Base-by-base conservation (phyloP, 2,329 filamentous ascomycete species). In the Verticillium dahliae region DNA sequence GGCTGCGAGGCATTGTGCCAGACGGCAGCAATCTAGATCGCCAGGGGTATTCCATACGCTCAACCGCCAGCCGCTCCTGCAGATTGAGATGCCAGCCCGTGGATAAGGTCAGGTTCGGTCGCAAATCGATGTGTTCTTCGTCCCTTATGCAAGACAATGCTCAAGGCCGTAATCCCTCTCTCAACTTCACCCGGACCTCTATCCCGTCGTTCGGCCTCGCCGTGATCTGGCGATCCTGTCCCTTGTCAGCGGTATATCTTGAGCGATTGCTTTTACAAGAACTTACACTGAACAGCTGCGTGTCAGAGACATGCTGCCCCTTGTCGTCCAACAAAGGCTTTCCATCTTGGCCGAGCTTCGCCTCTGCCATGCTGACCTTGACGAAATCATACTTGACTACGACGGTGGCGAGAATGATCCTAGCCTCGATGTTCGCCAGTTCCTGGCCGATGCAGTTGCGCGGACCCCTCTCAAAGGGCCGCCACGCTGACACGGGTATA, bases 391-490 rank as follows among this genome's bases (percentile, higher is more conserved):
- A 67, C 31, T 57, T 61, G 27, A 65, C 58, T 18, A 65, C 65
- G 1, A 63, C 63, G 22, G 61, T 61, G 31, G 66, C 79, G 37
- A 86, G 68, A 11, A 82, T 78, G 14, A 81, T 73, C 62, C 78
- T 79, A 13, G 81, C 67, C 70, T 86, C 83, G n/a, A 84, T 73
- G 69, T 80, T 79, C 1, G 79, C 83, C 37, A 86, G 72, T 64
- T 82, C 80, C 69, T 85, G 81, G 1, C 83, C 83, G 35, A 86
- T 78, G 65, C 84, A 86, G 57, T 77, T 80, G 13, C 83, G 69
- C 2, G 78, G 77, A 0, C 83, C 83, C 60, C 79, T 74, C 66
- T 82, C 80, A 65, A 86, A 86, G 0, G 82, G 77, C 10, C 83
- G 73, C 75, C 77, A 86, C 0, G 81, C 79, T 60, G 78, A 76